Base-by-base conservation (phyloP, 2,329 filamentous ascomycete genomes). In the Gliomastix tumulicola region DNA sequence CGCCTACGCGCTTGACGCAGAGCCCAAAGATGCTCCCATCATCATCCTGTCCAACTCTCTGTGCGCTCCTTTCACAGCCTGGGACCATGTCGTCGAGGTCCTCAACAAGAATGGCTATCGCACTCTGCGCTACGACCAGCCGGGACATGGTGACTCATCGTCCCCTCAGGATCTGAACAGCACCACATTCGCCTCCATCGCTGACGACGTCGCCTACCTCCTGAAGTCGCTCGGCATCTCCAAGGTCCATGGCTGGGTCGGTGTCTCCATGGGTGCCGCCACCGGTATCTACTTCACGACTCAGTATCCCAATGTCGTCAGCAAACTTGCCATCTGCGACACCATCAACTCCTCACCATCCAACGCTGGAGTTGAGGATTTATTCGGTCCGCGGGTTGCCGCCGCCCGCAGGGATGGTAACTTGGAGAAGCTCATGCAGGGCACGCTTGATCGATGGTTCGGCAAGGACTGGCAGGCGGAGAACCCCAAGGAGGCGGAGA, bases 231-330 rank as follows among this genome's bases (percentile, higher is more conserved):
- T 65, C 4, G 43, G 44, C 7, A 51, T 65, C 21, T 32, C 41
- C 6, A 50, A 43, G 16, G 39, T 65, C 6, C 49, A 62, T 37
- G 55, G 57, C 4, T 69, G 63, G 65, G 49, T 69, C 7, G 65
- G 65, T 3, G 62, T 68, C 2, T 68, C 63, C 10, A 66, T 69
- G 60, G 65, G 66, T 17, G 66, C 59, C 7, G 54, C 61, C 1
- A 59, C 53, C 2, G 60, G 60, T 16, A 45, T 67, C 34, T 55
- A 55, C 38, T 68, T 67, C 42, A 52, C 53, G 2, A 50, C 53
- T 5, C 54, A 49, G 37, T 60, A 64, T 39, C 63, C 63, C 5
- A 54, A 54, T 22, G 33, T 64, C 4, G 50, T 67, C 9, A 36
- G 51, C 35, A 59, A 56, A 31, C 52, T 68, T 7, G 49, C 61